Percentiles rank a stretch among this genome's conserved stretches.
These are phyloP conservation scores for Cercis canadensis DNA, from an alignment of 306 rosid species.

Conservation along the genomic window DNA sequence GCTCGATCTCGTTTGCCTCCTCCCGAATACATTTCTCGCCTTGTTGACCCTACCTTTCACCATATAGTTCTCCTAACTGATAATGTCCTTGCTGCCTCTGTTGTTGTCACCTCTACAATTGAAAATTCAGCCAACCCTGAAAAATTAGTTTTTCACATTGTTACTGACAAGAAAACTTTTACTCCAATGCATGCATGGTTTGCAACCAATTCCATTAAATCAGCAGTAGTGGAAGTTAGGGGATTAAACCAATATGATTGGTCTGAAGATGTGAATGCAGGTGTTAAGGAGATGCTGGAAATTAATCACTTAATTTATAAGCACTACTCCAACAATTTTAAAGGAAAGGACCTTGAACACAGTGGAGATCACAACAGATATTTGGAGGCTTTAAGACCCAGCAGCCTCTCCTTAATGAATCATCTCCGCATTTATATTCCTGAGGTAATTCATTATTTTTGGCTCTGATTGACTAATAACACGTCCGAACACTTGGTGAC, in stretches of 20 bases:
- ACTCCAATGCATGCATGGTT: constrained; percentile 98
- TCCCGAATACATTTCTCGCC: constrained; percentile 77
- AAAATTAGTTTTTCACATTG: constrained; percentile 78
- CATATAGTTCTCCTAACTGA: constrained; percentile 85
- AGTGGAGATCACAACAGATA: constrained; percentile 52
- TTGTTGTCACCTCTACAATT: constrained; percentile 73
- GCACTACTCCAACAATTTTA: constrained; percentile 57
- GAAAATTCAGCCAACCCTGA: constrained; percentile 72
- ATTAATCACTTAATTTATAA: constrained; percentile 78
- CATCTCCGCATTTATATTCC: constrained; percentile 82
- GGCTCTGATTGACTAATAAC: constrained; percentile 38
- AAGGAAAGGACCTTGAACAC: constrained; percentile 46
- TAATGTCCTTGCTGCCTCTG: constrained; percentile 91
- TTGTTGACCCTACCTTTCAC: constrained; percentile 68
- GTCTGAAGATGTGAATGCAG: constrained; percentile 78
- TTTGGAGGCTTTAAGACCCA: constrained; percentile 63
- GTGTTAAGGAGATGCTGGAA: constrained; percentile 76
- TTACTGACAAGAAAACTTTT: constrained; percentile 88
- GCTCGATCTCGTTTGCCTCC: constrained; percentile 87
- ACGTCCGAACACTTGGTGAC: constrained; percentile 44
- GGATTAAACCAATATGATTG: constrained; percentile 94
- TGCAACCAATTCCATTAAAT: constrained; percentile 66
- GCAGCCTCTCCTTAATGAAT: constrained; percentile 83
- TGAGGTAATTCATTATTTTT: constrained; percentile 60
- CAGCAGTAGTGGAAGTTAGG: constrained; percentile 81